These are phyloP conservation scores for Hyphopichia burtonii DNA, from an alignment of 1,139 yeast genomes.

Conservation along the genomic window DNA sequence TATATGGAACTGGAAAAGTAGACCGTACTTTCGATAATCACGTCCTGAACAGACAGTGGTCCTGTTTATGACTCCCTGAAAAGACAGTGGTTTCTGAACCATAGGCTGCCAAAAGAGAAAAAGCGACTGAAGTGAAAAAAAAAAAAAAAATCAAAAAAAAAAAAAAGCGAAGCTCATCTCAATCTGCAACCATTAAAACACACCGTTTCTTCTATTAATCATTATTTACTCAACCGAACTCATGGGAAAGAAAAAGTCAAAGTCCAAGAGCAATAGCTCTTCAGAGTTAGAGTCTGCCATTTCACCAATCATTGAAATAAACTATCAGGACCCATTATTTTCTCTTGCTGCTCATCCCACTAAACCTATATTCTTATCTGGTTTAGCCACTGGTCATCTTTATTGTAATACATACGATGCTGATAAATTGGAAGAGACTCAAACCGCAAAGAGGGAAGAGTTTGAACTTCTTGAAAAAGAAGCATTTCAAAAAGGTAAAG, in stretches of 20 bases:
- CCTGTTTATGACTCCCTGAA: no score
- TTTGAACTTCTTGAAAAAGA: constrained; percentile 19
- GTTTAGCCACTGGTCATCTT: constrained; percentile 79
- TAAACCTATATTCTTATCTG: constrained; percentile 61
- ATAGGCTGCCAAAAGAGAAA: no score
- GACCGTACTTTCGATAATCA: no score
- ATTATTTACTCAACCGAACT: background rate
- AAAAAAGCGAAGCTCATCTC: constrained; percentile 4
- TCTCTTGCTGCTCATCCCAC: constrained; percentile 81
- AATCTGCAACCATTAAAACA: background rate
- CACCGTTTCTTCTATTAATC: no score
- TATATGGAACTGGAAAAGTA: no score
- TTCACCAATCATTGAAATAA: constrained; percentile 53
- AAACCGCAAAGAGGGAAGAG: constrained; percentile 21
- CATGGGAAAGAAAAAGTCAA: constrained; percentile 35
- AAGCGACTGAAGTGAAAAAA: no score
- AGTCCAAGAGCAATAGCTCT: constrained; percentile 26
- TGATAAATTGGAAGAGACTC: constrained; percentile 35
- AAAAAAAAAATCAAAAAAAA: no score
- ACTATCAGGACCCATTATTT: constrained; percentile 64
- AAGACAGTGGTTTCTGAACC: no score
- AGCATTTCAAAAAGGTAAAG: constrained; percentile 28
- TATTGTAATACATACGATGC: constrained; percentile 57
- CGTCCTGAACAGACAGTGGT: no score
- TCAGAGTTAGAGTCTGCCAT: constrained; percentile 35